Evolutionary conservation across 2,329 filamentous ascomycete species (phyloP), one percentile per base, ranked within the genome.

Genomic region (Onygena corvina): DNA sequence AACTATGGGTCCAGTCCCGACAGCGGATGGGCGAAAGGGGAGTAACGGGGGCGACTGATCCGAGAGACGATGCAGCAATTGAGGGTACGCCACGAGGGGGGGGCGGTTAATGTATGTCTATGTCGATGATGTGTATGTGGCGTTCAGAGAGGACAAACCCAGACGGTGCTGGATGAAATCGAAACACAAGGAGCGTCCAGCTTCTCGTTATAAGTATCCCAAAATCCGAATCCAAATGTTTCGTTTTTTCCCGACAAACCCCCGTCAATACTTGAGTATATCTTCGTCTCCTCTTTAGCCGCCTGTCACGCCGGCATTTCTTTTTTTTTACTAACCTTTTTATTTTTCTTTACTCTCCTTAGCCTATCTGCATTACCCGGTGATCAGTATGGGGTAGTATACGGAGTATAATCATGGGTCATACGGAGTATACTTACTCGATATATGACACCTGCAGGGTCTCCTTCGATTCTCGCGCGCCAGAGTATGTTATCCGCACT

Each of bases 251-350:
- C 25, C 35, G 12, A 42, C 36, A 20, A 42, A 42, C 21, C 20
- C 27, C 36, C 36, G 36, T 27, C 12, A n/a, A n/a, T n/a, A n/a
- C n/a, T n/a, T 35, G 1, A 25, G 2, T 42, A 25, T 27, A 42
- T 42, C 36, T 42, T 27, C 11, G 36, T n/a, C 36, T 42, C 36
- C 36, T 42, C 36, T 42, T 42, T 42, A 42, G 36, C 36, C 36
- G 36, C 36, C 35, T 42, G 36, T 42, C 36, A 42, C 36, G 36
- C 36, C 27, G 11, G 36, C 21, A 25, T 42, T 42, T 42, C 36
- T 42, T 42, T 38, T 42, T 40, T 23, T 18, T 40, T 23, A 18
- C 20, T 29, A 5, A 29, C 27, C 35, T 42, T 25, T 7, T 29
- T 42, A 16, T 27, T 14, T 14, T 42, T 42, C 8, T 25, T 14